Percentiles rank a stretch among this genome's conserved stretches.
phyloP scores from a whole-genome alignment of 345 rosid species.

The Lumnitzera littorea region DNA sequence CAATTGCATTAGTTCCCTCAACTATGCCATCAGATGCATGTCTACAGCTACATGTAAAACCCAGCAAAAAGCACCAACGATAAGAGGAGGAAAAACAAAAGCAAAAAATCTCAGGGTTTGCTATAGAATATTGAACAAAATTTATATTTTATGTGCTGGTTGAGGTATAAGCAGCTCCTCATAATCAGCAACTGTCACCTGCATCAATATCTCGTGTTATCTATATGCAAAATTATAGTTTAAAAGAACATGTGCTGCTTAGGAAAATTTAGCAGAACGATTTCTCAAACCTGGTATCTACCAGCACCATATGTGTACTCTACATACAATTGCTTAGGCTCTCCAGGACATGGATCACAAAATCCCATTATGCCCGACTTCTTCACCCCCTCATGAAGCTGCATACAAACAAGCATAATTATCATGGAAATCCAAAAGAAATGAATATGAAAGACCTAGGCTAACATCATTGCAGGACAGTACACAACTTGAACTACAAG shows the following conservation, averaged over 20 bases:
- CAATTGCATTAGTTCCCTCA: too few species aligned
- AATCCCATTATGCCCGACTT: constrained; percentile 98
- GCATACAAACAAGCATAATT: constrained; percentile 6
- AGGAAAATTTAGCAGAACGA: not conserved
- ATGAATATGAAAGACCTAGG: too few species aligned
- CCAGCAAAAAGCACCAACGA: too few species aligned
- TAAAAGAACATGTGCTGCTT: not conserved
- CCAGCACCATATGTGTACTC: constrained; percentile 54
- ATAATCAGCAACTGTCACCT: constrained; percentile 63
- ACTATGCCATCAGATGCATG: too few species aligned
- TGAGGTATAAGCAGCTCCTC: constrained; percentile 69
- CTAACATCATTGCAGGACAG: too few species aligned
- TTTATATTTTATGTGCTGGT: constrained; percentile 36
- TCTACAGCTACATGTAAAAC: too few species aligned
- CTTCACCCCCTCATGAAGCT: constrained; percentile 92
- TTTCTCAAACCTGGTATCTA: constrained; percentile 34
- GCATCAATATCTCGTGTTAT: constrained; percentile 10
- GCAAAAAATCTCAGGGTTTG: not conserved
- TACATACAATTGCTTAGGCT: constrained; percentile 62
- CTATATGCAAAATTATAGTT: not conserved
- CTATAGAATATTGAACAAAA: not conserved
- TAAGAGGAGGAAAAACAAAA: too few species aligned
- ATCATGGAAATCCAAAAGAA: not conserved
- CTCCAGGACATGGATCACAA: constrained; percentile 90
- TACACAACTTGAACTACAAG: too few species aligned